These are phyloP conservation scores for Wickerhamomyces sydowiorum DNA, from an alignment of 805 yeast genomes.

Conservation along the genomic window DNA sequence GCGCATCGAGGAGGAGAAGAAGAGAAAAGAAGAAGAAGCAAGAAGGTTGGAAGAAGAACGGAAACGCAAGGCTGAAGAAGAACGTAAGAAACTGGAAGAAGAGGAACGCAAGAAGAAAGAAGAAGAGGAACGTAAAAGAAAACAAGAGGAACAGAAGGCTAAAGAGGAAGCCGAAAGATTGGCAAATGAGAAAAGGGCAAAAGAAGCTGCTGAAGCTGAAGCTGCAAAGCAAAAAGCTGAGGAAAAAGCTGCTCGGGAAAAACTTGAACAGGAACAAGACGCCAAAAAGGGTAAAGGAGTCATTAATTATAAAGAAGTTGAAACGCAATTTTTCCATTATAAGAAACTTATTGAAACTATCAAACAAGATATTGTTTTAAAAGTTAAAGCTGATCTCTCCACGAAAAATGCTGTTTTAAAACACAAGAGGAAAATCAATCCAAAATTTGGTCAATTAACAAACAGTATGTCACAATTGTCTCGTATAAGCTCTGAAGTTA, in stretches of 20 bases:
- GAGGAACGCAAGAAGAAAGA: conserved; percentile 17
- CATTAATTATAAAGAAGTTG: conserved; percentile 32
- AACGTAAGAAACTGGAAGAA: conserved; percentile 10
- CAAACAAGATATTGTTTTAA: conserved; percentile 51
- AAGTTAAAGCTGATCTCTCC: conserved; percentile 46
- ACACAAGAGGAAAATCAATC: conserved; percentile 74
- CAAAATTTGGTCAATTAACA: conserved; percentile 89
- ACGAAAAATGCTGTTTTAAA: conserved; percentile 48
- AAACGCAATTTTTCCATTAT: conserved; percentile 39
- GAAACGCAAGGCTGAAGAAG: conserved; percentile 5
- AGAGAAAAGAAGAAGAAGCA: conserved; percentile 12
- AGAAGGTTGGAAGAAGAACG: conserved; percentile 9
- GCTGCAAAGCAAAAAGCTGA: conserved; percentile 3
- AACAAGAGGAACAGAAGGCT: conserved; percentile 20
- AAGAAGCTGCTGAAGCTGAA: conserved; percentile 10
- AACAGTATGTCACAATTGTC: conserved; percentile 57
- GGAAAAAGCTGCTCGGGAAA: conserved; percentile 13
- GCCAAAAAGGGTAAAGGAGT: conserved; percentile 24
- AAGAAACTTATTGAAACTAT: conserved; percentile 50
- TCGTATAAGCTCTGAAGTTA: conserved; percentile 45
- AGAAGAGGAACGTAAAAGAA: conserved; percentile 14
- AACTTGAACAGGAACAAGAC: conserved; percentile 11
- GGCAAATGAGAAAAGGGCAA: conserved; percentile 11
- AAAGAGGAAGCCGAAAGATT: conserved; percentile 16
- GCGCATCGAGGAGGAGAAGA: conserved; percentile 8